Percentiles rank a stretch among this genome's conserved stretches.
Evolutionary conservation across 1,284 basidiomycete species (phyloP).

Genomic region (Fistulina hepatica): DNA sequence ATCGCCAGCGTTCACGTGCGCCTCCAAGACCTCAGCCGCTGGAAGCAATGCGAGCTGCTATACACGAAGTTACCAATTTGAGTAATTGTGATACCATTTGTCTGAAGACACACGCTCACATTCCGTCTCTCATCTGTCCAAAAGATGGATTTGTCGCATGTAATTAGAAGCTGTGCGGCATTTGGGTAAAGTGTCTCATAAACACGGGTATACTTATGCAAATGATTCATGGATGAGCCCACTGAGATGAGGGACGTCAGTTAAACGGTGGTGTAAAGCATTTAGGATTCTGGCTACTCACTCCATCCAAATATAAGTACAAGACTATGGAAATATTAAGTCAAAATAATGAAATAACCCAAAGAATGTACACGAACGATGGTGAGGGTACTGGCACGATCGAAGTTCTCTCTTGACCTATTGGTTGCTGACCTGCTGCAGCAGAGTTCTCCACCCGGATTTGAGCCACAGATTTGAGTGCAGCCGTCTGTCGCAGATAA

Average conservation of each 20-base stretch:
- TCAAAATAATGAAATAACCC: too few relatives aligned
- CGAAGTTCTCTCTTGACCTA: too few relatives aligned
- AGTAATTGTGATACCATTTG: not conserved
- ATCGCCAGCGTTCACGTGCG: constrained; percentile 27
- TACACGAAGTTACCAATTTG: constrained; percentile 1
- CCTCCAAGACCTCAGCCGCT: constrained; percentile 29
- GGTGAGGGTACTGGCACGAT: too few relatives aligned
- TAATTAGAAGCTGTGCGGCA: constrained; percentile 37
- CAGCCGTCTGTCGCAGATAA: too few relatives aligned
- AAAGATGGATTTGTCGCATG: constrained; percentile 30
- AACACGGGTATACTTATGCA: constrained; percentile 37
- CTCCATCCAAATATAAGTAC: not conserved
- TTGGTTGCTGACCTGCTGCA: too few relatives aligned
- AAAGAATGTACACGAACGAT: too few relatives aligned
- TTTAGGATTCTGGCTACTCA: not conserved
- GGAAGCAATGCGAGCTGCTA: constrained; percentile 26
- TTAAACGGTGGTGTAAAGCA: not conserved
- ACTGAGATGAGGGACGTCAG: not conserved
- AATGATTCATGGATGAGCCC: constrained; percentile 32
- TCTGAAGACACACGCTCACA: constrained; percentile 20
- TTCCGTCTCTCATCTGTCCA: constrained; percentile 23
- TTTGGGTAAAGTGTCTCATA: constrained; percentile 38
- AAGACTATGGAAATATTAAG: not conserved
- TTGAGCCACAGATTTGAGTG: too few relatives aligned
- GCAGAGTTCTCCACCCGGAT: too few relatives aligned